Evolutionary conservation across 495 filamentous ascomycete species (phyloP), one percentile per base, ranked within the genome.

Genomic region (Neurospora sp.): DNA sequence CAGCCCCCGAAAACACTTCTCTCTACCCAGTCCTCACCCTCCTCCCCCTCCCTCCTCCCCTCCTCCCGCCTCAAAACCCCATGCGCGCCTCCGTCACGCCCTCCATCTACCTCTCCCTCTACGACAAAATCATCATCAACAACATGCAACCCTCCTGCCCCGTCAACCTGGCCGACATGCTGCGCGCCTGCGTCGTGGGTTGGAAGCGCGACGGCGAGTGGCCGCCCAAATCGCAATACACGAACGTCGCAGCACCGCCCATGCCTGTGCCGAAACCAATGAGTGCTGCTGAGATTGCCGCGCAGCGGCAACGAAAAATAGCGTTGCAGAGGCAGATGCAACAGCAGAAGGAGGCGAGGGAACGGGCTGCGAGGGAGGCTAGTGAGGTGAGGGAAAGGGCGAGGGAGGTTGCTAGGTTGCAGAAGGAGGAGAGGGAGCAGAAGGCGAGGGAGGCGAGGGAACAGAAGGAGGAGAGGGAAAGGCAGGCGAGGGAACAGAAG

Each of bases 121-220:
- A 97, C 84, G 90, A 89, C 78, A 97, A 97, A 79, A 89, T 97
- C 70, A 87, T 98, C 44, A 76, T 93, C 5, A 89, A 96, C 76
- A 86, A 86, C 20, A 86, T 93, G 73, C 91, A 92, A 1, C 94
- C 96, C 0, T 89, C 89, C 2, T 89, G 96, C 11, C 96, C 96
- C 18, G 90, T 99, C 73, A 97, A 97, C 77, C 88, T 99, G 7
- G 81, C 85, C 41, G 92, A 96, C 77, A 87, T 98, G 78, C 89
- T 91, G 31, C 86, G 89, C n/a, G 88, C 92, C 39, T 90, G 95
- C 77, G 94, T 98, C 3, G 87, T 91, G 48, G 96, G 96, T 40
- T 98, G 96, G 96, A 95, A 96, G 81, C 87, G 91, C 59, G 94
- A 96, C 78, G 96, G 94, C 23, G 92, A 97, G 78, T 99, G 96